Conservation (phyloP, 2,329 filamentous ascomycete species). For the Hortaea werneckii region DNA sequence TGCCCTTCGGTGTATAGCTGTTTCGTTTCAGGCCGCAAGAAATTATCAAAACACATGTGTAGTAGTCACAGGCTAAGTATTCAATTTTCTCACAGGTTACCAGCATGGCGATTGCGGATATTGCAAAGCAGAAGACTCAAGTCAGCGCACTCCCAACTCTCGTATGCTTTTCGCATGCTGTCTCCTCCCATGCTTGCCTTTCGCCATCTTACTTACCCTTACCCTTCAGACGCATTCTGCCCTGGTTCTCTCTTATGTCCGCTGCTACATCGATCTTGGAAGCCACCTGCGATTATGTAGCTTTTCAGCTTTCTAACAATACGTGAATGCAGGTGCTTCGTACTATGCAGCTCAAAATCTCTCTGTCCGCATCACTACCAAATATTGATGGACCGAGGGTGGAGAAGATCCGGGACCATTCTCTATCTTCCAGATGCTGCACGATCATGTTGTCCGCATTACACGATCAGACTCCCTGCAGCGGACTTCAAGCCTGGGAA, state of each 20-base stretch:
- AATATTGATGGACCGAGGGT: slow-evolving; percentile 60
- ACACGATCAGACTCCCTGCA: slow-evolving; percentile 66
- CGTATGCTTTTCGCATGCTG: slow-evolving; percentile 30
- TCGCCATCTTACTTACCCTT: not conserved
- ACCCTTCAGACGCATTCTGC: not conserved
- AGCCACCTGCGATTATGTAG: not conserved
- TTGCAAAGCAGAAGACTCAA: slow-evolving; percentile 38
- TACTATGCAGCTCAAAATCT: slow-evolving; percentile 56
- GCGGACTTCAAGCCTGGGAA: slow-evolving; percentile 53
- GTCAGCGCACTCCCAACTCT: slow-evolving; percentile 38
- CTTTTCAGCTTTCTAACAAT: no score
- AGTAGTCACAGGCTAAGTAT: slow-evolving; percentile 13
- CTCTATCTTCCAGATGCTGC: slow-evolving; percentile 71
- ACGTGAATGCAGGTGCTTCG: slow-evolving; percentile 49
- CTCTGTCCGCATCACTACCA: slow-evolving; percentile 62
- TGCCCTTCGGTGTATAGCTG: no score
- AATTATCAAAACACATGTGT: not conserved
- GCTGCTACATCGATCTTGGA: not conserved
- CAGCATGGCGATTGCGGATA: slow-evolving; percentile 41
- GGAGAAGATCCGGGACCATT: slow-evolving; percentile 56
- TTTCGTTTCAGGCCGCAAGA: no score
- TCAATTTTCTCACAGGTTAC: slow-evolving; percentile 30
- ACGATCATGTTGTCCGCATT: slow-evolving; percentile 84
- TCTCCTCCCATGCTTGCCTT: not conserved
- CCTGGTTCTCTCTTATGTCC: not conserved